These are phyloP conservation scores for Neurospora sp. DNA, from an alignment of 495 filamentous ascomycete genomes.

Conservation along the genomic window DNA sequence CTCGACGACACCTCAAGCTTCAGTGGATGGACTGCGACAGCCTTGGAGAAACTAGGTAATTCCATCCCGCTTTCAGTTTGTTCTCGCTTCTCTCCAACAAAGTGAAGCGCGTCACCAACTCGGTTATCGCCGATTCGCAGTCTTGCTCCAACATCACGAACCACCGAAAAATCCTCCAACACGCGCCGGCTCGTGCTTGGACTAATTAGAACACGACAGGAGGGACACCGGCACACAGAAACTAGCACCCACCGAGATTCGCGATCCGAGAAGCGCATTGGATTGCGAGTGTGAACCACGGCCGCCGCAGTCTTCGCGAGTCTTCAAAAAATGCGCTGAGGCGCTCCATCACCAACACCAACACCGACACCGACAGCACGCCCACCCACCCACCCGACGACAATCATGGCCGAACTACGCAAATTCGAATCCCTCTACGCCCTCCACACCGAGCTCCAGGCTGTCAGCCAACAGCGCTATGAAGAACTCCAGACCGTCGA, in stretches of 20 bases:
- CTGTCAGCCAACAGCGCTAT: slow-evolving; percentile 50
- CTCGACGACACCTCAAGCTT: not conserved
- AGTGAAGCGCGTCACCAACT: not conserved
- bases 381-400: slow-evolving; percentile 3
- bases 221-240: not conserved
- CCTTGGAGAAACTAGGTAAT: not conserved
- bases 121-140: not conserved
- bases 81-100: not conserved
- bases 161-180: not conserved
- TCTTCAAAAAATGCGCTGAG: slow-evolving; percentile 13
- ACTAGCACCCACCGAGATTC: not conserved
- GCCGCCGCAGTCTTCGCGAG: not conserved
- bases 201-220: not conserved
- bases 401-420: slow-evolving; percentile 54
- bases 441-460: slow-evolving; percentile 68
- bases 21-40: not conserved
- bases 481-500: slow-evolving; percentile 53
- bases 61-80: not conserved
- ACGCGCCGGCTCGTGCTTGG: not conserved
- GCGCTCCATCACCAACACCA: not conserved
- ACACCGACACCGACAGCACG: not conserved
- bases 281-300: not conserved
- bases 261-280: not conserved
- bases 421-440: slow-evolving; percentile 59
- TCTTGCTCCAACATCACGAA: not conserved